Base-by-base conservation (phyloP, 192 early-diverging fungal species). In the Jimgerdemannia flammicorona region DNA sequence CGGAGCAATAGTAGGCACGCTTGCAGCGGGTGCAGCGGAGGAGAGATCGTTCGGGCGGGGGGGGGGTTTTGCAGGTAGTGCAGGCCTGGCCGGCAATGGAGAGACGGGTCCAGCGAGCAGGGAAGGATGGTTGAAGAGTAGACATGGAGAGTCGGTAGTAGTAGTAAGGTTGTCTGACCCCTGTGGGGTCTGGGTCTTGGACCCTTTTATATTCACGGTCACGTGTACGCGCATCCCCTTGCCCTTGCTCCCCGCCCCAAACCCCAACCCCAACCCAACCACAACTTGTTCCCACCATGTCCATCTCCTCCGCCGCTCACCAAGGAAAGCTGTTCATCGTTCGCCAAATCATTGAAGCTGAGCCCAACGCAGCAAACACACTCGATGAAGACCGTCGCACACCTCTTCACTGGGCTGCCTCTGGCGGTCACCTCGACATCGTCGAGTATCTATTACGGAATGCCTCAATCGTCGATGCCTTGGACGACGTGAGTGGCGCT, bases 391-490 rank as follows among this genome's bases (percentile, higher is more conserved):
- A 88, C 64, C 80, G 82, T 54, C 69, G 87, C 59, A 80, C 79
- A 64, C 80, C 85, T 9, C 69, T 87, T 54, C 86, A 87, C 75
- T 87, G 86, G 88, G 87, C 85, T n/a, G 85, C 90, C 0, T 92
- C 94, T 8, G 95, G 93, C 73, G 90, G 87, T 69, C 92, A 90
- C 64, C 64, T 83, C 4, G 83, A 91, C 49, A 80, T 96, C 66
- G 82, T 93, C 0, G 72, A 87, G 71, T 91, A 90, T 68, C 84
- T 97, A 66, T 70, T 97, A 4, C 78, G 79, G 6, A 84, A 89
- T 43, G 88, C 87, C 20, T 90, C 89, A 14, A 76, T 91, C 20
- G 84, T 93, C 11, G 85, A 92, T 82, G 84, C 88, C 2, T 77
- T 74, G 8, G 95, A 97, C 76, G 81, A 89, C 68, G 95, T 84